These are phyloP conservation scores for Colletotrichum plurivorum DNA, from an alignment of 2,329 filamentous ascomycete genomes.

Conservation along the genomic window DNA sequence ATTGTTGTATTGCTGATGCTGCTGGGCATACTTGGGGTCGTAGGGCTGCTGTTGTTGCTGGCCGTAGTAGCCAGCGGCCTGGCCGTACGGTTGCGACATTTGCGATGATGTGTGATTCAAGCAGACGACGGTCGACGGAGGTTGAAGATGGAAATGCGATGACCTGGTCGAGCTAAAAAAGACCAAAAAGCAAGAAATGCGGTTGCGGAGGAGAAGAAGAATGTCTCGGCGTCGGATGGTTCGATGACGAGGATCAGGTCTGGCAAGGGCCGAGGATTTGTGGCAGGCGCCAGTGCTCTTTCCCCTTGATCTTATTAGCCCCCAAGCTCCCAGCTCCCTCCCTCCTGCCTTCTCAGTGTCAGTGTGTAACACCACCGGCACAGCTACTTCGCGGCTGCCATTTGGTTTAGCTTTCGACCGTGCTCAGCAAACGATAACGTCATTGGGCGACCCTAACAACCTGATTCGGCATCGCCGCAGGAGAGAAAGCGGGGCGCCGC, in stretches of 20 bases:
- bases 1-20: conserved; percentile 44
- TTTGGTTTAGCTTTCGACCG: conserved; percentile 7
- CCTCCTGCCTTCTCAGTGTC: too few relatives aligned
- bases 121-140: not conserved
- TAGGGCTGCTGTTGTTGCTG: conserved; percentile 43
- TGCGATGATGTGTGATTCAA: not conserved
- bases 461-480: conserved; percentile 19
- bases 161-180: not conserved
- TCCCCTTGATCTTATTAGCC: not conserved
- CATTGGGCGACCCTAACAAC: conserved; percentile 20
- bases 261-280: not conserved
- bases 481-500: conserved; percentile 1
- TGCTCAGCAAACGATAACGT: conserved; percentile 15
- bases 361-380: too few relatives aligned
- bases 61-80: conserved; percentile 39
- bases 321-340: not conserved
- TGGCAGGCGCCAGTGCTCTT: not conserved
- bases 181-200: not conserved
- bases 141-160: not conserved
- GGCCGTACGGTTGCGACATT: conserved; percentile 39
- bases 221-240: conserved; percentile 6
- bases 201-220: not conserved
- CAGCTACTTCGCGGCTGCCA: conserved; percentile 3
- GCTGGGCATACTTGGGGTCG: conserved; percentile 48
- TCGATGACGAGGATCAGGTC: conserved; percentile 12